Evolutionary conservation across 768 basidiomycete species (phyloP).

Genomic region (Pulveroboletus ravenelii): DNA sequence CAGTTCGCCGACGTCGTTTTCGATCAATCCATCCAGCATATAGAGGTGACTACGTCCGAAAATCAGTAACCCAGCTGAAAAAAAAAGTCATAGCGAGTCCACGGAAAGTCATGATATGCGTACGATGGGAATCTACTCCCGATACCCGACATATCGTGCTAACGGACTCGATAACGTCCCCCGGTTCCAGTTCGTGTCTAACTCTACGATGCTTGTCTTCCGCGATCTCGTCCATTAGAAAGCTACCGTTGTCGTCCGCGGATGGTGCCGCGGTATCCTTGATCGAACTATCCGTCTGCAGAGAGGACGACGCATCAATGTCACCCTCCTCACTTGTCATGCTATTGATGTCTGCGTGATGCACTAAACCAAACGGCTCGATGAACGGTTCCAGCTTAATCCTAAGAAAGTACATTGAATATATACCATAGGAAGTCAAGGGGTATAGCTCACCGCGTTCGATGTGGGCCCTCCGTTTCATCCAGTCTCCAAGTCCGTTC

Average conservation of each 20-base stretch:
- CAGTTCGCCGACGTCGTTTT: constrained; percentile 82
- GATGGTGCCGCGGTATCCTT: constrained; percentile 13
- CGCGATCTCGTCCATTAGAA: constrained; percentile 69
- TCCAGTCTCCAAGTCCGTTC: constrained; percentile 71
- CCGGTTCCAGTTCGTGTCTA: constrained; percentile 80
- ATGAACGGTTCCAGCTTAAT: constrained; percentile 71
- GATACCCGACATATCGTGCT: constrained; percentile 82
- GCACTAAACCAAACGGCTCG: constrained; percentile 38
- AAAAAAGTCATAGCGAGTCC: neutral
- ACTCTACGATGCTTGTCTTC: constrained; percentile 89
- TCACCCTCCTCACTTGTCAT: constrained; percentile 37
- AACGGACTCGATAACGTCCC: constrained; percentile 85
- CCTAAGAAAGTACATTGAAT: constrained; percentile 34
- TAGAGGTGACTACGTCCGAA: constrained; percentile 83
- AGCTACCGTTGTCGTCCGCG: constrained; percentile 28
- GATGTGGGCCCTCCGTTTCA: constrained; percentile 87
- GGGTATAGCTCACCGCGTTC: constrained; percentile 57
- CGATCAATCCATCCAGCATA: constrained; percentile 85
- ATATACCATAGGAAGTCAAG: neutral
- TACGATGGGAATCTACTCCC: constrained; percentile 90
- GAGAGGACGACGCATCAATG: constrained; percentile 45
- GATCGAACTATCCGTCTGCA: constrained; percentile 13
- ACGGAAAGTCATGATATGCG: constrained; percentile 22
- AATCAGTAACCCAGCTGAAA: constrained; percentile 74
- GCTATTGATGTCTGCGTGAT: constrained; percentile 20